phyloP scores from a whole-genome alignment of 2,329 filamentous ascomycete species.

The Sordariomycetes sp. region DNA sequence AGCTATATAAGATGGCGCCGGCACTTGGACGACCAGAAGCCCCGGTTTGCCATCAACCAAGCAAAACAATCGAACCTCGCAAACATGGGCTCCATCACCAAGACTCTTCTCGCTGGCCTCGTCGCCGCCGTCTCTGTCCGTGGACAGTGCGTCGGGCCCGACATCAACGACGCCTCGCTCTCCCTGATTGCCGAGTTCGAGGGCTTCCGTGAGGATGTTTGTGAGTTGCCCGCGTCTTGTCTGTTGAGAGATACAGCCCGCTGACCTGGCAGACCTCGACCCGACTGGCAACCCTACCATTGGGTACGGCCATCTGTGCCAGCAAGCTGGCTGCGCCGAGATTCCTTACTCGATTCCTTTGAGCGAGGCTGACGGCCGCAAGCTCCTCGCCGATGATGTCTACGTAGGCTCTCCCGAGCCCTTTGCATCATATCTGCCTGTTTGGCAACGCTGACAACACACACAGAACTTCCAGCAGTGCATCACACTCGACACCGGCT shows the following conservation, averaged over 20 bases:
- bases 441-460: neutral
- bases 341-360: slow-evolving; percentile 36
- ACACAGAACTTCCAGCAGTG: slow-evolving; percentile 23
- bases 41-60: neutral
- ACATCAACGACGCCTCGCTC: slow-evolving; percentile 5
- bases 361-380: slow-evolving; percentile 25
- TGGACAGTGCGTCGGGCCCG: slow-evolving; percentile 5
- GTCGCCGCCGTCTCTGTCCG: slow-evolving; percentile 3
- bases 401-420: slow-evolving; percentile 5
- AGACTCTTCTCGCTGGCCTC: slow-evolving; percentile 3
- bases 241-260: neutral
- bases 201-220: slow-evolving; percentile 6
- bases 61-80: neutral
- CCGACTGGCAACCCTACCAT: slow-evolving; percentile 37
- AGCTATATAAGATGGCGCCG: too few relatives aligned
- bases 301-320: slow-evolving; percentile 41
- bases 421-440: neutral
- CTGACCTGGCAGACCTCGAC: slow-evolving; percentile 20
- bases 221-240: neutral
- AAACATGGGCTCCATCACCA: slow-evolving; percentile 2
- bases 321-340: slow-evolving; percentile 28
- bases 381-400: slow-evolving; percentile 29
- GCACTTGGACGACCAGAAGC: slow-evolving; percentile 1
- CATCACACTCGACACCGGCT: slow-evolving; percentile 17
- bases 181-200: slow-evolving; percentile 7